phyloP scores from a whole-genome alignment of 2,329 filamentous ascomycete species.

The Plectosphaerella plurivora region DNA sequence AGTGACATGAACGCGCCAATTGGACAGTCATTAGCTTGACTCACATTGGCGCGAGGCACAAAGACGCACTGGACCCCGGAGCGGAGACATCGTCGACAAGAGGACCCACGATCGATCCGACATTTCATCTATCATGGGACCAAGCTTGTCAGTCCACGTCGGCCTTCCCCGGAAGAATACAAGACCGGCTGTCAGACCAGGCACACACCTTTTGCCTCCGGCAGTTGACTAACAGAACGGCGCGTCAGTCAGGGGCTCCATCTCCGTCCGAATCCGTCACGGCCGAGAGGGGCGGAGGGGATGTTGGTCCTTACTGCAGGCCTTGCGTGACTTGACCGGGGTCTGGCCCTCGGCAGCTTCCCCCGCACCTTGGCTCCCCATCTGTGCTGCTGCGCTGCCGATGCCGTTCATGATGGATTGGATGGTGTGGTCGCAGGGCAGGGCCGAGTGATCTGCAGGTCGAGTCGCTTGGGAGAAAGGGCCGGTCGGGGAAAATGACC shows the following conservation, averaged over 20 bases:
- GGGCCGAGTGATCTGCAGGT: no score
- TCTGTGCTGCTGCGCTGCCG: background rate
- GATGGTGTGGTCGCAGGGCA: background rate
- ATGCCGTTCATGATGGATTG: background rate
- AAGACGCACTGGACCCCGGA: conserved; percentile 32
- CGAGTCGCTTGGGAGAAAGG: no score
- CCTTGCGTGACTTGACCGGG: conserved; percentile 22
- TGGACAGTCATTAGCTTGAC: conserved; percentile 4
- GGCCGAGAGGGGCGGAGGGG: background rate
- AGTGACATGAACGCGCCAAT: background rate
- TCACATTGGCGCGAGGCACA: conserved; percentile 32
- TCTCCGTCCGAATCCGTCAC: no score
- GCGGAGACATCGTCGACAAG: conserved; percentile 26
- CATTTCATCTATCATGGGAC: conserved; percentile 25
- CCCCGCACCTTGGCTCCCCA: conserved; percentile 1
- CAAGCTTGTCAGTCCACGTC: background rate
- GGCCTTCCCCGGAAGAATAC: background rate
- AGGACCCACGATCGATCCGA: conserved; percentile 25
- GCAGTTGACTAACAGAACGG: conserved; percentile 17
- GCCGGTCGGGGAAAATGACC: no score
- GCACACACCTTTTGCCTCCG: conserved; percentile 18
- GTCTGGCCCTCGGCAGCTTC: background rate
- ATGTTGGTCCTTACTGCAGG: conserved; percentile 18
- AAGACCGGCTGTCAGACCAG: background rate
- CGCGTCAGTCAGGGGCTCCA: conserved; percentile 1